phyloP scores from a whole-genome alignment of 2,329 filamentous ascomycete genomes.

The Sclerotinia sclerotiorum region DNA sequence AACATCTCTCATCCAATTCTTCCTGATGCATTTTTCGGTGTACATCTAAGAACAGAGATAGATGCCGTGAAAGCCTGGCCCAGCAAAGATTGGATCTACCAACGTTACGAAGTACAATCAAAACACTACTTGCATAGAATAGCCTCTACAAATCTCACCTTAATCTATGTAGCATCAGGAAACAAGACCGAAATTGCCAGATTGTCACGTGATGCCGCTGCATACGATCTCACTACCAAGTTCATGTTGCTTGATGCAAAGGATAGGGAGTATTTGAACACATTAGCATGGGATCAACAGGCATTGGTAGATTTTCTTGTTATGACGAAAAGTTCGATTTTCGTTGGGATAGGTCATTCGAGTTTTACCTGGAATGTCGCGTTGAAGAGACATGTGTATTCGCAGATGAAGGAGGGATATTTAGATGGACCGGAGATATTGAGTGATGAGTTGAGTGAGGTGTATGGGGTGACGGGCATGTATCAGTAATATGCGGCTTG shows the following conservation, averaged over 20 bases:
- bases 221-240: slow-evolving; percentile 44
- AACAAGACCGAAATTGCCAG: slow-evolving; percentile 41
- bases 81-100: slow-evolving; percentile 24
- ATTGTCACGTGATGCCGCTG: slow-evolving; percentile 43
- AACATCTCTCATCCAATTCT: slow-evolving; percentile 24
- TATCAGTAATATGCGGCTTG: slow-evolving; percentile 34
- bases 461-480: slow-evolving; percentile 29
- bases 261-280: slow-evolving; percentile 41
- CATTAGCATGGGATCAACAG: slow-evolving; percentile 49
- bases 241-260: slow-evolving; percentile 43
- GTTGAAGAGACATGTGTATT: slow-evolving; percentile 32
- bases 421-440: slow-evolving; percentile 30
- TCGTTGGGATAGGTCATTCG: slow-evolving; percentile 47
- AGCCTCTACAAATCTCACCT: slow-evolving; percentile 29
- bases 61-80: slow-evolving; percentile 32
- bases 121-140: slow-evolving; percentile 42
- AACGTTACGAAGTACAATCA: slow-evolving; percentile 39
- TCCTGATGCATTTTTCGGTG: slow-evolving; percentile 30
- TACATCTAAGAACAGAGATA: slow-evolving; percentile 35
- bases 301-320: slow-evolving; percentile 52
- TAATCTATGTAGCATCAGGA: slow-evolving; percentile 48
- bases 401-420: slow-evolving; percentile 27
- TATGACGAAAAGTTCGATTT: slow-evolving; percentile 45
- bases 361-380: slow-evolving; percentile 51
- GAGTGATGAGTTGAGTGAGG: slow-evolving; percentile 35